Conservation (phyloP, 352 stramenopile species). For the Globisporangium megalacanthum region DNA sequence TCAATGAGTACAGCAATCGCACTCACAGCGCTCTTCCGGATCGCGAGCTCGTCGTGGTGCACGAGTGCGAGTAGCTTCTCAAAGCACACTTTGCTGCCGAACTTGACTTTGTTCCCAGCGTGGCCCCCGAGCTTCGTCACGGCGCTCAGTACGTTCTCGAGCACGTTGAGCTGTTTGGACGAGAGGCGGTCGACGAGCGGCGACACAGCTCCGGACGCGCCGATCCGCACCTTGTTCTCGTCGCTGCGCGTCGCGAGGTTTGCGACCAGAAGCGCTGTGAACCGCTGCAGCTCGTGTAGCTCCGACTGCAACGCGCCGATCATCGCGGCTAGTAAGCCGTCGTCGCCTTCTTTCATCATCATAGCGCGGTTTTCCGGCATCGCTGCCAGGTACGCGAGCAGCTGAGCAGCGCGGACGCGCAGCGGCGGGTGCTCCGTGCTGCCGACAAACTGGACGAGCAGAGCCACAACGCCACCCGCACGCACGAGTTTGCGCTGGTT, state of each 20-base stretch:
- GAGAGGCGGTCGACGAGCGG: constrained; percentile 58
- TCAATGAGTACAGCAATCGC: constrained; percentile 56
- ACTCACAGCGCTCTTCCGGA: constrained; percentile 58
- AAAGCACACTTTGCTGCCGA: constrained; percentile 67
- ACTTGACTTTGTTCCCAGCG: constrained; percentile 74
- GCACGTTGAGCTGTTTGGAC: constrained; percentile 56
- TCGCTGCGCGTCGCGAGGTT: constrained; percentile 57
- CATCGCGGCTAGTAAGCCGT: constrained; percentile 28
- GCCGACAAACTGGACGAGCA: constrained; percentile 31
- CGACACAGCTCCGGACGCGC: constrained; percentile 31
- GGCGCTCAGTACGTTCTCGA: constrained; percentile 66
- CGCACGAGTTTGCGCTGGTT: constrained; percentile 50
- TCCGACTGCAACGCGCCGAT: constrained; percentile 45
- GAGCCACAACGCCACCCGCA: constrained; percentile 22
- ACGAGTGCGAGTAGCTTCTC: constrained; percentile 60
- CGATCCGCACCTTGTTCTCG: constrained; percentile 54
- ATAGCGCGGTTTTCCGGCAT: constrained; percentile 35
- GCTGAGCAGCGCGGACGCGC: constrained; percentile 23
- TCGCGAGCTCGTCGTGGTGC: constrained; percentile 55
- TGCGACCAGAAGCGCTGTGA: constrained; percentile 44
- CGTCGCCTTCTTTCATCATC: constrained; percentile 38
- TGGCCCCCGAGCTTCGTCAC: constrained; percentile 65
- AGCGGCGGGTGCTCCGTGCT: constrained; percentile 15
- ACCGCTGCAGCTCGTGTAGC: constrained; percentile 50
- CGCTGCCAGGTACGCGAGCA: constrained; percentile 45